These are phyloP conservation scores for Blastocystis sp. DNA, from an alignment of 352 stramenopile genomes.

Conservation along the genomic window DNA sequence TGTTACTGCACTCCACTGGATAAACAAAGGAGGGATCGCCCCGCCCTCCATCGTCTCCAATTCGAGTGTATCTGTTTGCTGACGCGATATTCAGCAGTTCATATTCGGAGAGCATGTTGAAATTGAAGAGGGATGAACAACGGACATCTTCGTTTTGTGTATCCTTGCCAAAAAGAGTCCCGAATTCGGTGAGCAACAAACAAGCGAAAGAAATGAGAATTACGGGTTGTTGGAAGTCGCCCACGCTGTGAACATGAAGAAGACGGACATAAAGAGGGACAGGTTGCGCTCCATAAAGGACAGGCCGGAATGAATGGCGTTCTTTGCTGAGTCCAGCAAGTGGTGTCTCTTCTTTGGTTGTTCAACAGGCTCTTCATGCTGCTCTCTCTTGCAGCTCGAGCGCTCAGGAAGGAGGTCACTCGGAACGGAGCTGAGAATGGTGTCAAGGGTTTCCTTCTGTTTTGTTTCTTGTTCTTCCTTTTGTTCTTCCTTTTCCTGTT, in stretches of 20 bases:
- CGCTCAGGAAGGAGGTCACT: neutral
- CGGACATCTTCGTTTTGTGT: neutral
- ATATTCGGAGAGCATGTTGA: slow-evolving; percentile 49
- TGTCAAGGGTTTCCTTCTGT: neutral
- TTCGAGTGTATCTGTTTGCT: slow-evolving; percentile 25
- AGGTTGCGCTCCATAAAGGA: slow-evolving; percentile 9
- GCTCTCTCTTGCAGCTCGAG: neutral
- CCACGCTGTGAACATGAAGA: neutral
- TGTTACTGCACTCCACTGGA: neutral
- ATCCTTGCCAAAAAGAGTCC: neutral
- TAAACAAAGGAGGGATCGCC: neutral
- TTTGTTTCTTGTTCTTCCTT: neutral
- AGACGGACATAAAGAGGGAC: neutral
- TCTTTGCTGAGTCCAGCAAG: neutral
- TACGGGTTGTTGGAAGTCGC: neutral
- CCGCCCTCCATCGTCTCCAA: neutral
- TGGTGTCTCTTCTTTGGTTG: neutral
- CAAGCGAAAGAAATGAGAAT: neutral
- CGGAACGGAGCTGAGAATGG: neutral
- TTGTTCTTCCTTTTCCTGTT: neutral
- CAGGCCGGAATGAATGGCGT: neutral
- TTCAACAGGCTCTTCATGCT: neutral
- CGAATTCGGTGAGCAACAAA: neutral
- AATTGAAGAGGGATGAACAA: slow-evolving; percentile 2
- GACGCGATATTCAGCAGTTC: slow-evolving; percentile 55